Evolutionary conservation across 306 rosid species (phyloP).

Genomic region (Ziziphus jujuba): DNA sequence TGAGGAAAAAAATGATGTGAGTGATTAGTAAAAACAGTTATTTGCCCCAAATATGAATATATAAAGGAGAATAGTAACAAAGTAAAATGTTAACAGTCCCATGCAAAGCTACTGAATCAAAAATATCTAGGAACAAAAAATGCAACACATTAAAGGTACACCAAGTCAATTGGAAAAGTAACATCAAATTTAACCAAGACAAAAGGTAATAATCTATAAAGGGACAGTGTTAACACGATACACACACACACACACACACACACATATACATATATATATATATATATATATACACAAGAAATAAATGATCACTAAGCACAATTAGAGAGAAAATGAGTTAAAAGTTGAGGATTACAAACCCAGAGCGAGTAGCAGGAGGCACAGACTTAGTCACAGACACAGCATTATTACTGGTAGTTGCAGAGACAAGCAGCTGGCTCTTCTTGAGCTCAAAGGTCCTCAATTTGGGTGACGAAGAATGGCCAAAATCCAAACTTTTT

Average conservation of each 20-base stretch:
- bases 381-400: constrained; percentile 27
- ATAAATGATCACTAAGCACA: background rate
- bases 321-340: background rate
- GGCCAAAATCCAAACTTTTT: constrained; percentile 20
- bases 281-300: background rate
- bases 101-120: constrained; percentile 8
- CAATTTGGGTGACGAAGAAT: constrained; percentile 14
- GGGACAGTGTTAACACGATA: background rate
- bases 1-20: too few species aligned
- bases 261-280: too few species aligned
- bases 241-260: too few species aligned
- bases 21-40: background rate
- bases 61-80: background rate
- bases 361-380: constrained; percentile 25
- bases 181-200: background rate
- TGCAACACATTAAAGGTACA: background rate
- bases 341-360: constrained; percentile 16
- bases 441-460: constrained; percentile 21
- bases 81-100: constrained; percentile 14
- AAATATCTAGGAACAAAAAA: background rate
- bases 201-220: background rate
- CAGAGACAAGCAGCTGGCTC: constrained; percentile 21
- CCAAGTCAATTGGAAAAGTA: background rate
- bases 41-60: background rate
- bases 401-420: constrained; percentile 26